phyloP scores from a whole-genome alignment of 192 early-diverging fungal species.

The Backusella westeae region DNA sequence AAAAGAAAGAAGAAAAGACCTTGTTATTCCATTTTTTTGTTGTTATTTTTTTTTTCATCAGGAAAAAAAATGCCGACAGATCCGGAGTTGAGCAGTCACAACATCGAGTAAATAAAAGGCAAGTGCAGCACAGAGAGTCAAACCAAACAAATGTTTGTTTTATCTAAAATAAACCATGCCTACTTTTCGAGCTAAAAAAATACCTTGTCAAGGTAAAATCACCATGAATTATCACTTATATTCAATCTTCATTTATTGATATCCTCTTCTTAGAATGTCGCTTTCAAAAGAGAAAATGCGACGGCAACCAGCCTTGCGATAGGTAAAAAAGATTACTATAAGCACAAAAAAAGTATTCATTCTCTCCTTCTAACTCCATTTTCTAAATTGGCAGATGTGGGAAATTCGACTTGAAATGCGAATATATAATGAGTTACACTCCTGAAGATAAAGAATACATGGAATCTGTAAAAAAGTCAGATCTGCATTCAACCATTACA shows the following conservation, averaged over 20 bases:
- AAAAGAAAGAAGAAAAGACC: background rate
- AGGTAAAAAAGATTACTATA: background rate
- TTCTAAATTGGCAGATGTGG: background rate
- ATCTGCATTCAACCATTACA: background rate
- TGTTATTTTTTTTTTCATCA: background rate
- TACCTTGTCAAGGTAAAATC: background rate
- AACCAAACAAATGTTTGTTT: background rate
- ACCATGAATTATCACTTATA: no score
- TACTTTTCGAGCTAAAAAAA: conserved; percentile 3
- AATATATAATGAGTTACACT: background rate
- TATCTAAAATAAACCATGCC: background rate
- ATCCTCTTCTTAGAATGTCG: background rate
- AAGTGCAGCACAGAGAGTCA: background rate
- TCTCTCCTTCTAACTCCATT: background rate
- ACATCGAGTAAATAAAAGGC: background rate
- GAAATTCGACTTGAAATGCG: background rate
- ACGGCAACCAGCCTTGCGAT: background rate
- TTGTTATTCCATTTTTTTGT: background rate
- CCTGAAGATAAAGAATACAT: conserved; percentile 3
- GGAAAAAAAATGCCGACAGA: background rate
- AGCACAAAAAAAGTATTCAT: background rate
- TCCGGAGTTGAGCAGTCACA: background rate
- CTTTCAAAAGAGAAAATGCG: conserved; percentile 7
- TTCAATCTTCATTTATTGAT: background rate
- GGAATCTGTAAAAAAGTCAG: background rate